Evolutionary conservation across 2,329 filamentous ascomycete species (phyloP).

Genomic region (Chaetomiaceae sp.): DNA sequence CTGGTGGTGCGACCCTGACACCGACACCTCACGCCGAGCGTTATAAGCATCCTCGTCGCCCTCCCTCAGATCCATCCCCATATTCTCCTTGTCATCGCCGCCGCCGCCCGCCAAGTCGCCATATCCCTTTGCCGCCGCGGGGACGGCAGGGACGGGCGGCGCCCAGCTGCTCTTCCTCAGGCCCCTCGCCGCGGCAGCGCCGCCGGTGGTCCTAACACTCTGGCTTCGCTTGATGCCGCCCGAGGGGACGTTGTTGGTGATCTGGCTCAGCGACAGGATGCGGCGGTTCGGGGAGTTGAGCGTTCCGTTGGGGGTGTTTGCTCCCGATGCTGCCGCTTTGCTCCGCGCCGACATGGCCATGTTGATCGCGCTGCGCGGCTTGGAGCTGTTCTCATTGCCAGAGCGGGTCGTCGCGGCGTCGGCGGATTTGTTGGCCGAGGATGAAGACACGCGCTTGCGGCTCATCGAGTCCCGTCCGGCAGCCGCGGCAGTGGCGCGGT

Average conservation of each 20-base stretch:
- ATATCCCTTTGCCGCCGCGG: slow-evolving; percentile 38
- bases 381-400: slow-evolving; percentile 24
- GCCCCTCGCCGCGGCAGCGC: slow-evolving; percentile 35
- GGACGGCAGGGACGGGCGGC: not conserved
- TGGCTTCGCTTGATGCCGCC: slow-evolving; percentile 70
- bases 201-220: slow-evolving; percentile 61
- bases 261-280: slow-evolving; percentile 87
- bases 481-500: slow-evolving; percentile 24
- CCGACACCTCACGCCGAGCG: not conserved
- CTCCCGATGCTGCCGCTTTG: slow-evolving; percentile 39
- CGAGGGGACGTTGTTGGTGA: slow-evolving; percentile 66
- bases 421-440: slow-evolving; percentile 34
- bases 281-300: slow-evolving; percentile 45
- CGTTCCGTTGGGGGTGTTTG: slow-evolving; percentile 40
- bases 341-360: slow-evolving; percentile 52
- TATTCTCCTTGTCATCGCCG: slow-evolving; percentile 38
- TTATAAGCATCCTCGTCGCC: slow-evolving; percentile 47
- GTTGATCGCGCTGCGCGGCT: slow-evolving; percentile 40
- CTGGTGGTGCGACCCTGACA: not conserved
- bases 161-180: slow-evolving; percentile 68
- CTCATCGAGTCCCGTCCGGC: slow-evolving; percentile 50
- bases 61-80: slow-evolving; percentile 44
- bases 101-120: slow-evolving; percentile 60
- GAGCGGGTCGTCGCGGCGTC: slow-evolving; percentile 22
- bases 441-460: slow-evolving; percentile 46